Evolutionary conservation across 805 yeast genomes (phyloP), one percentile per base, ranked within the genome.

Genomic region (Candida nitratophila): DNA sequence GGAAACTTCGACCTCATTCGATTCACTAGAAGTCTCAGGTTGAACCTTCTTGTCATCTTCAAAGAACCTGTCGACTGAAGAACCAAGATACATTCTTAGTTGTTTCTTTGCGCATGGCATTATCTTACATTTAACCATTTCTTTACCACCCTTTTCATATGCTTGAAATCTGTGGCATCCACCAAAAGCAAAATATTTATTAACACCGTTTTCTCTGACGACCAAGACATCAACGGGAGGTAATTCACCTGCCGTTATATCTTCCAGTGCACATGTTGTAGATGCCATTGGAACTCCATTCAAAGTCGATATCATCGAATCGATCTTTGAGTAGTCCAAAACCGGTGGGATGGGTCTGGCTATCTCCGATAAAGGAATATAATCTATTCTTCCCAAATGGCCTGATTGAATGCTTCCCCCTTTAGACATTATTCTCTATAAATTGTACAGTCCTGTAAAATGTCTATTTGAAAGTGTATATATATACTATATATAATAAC

Each of bases 131-230:
- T 74, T 80, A 10, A 88, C 95, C 65, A 73, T 53, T 21, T 62
- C 58, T 3, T 62, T 57, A 27, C 71, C 73, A 1, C 70, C 66
- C 35, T 68, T 70, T 45, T 86, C 93, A 57, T 88, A 88, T 0
- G 95, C 95, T 60, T 87, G 95, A 52, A 87, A 83, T 49, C 96
- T 64, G 57, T 87, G 96, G 57, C 96, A 87, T 0, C 96, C 96
- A 7, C 96, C 96, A 63, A 87, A 87, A 1, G 90, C 95, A 62
- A 85, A 86, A 56, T 82, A 86, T 59, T 73, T 73, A 32, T 63
- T 70, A 40, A 75, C 64, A 1, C 87, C 91, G 8, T 73, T 59
- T 36, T 83, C 83, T 37, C 81, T 69, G 2, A 86, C 85, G 32
- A 73, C 71, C 49, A 87, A 63, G 0, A 87, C 88, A 60, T 87